Base-by-base conservation (phyloP, 768 basidiomycete species). In the Agaricus sinodeliciosus region DNA sequence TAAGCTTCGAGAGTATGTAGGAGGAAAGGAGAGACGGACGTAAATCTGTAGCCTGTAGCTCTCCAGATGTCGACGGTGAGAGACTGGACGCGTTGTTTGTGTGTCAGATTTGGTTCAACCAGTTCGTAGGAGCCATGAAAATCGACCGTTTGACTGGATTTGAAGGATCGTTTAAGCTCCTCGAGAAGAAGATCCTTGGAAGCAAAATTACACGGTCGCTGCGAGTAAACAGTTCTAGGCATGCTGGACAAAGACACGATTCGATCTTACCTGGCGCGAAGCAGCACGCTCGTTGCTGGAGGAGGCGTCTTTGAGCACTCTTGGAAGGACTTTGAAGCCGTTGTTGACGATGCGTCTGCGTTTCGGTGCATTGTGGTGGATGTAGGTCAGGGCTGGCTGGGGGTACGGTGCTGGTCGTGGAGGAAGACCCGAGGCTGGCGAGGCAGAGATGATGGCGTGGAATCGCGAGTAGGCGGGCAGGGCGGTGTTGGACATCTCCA, bases 11-110 rank as follows among this genome's bases (percentile, higher is more conserved):
- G 31, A 22, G 34, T 19, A 40, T 43, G 9, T 37, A 55, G 27
- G 45, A 36, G 37, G 37, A n/a, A 51, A 22, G 58, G 18, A 8
- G 39, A 13, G 9, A 63, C 74, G 58, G 57, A 78, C 75, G 74
- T 77, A 59, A 78, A 77, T 27, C 76, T 62, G 61, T 78, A 78
- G 4, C 76, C 76, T 9, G 75, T 77, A 3, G 69, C 67, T 57
- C 68, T 69, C 75, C 75, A 77, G 36, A 77, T 73, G 8, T 76
- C 77, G 57, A 72, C 59, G 4, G 68, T 67, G 5, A 76, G 62
- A 5, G 58, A 62, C 59, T 75, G 72, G 19, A 77, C 69, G 4
- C 72, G 67, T 49, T 72, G 63, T 54, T 76, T 75, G 57, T 78
- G 69, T 12, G 63, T 64, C 54, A 65, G 48, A 12, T 56, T 60